phyloP scores from a whole-genome alignment of 1,284 basidiomycete species.

The Agaricales sp. region DNA sequence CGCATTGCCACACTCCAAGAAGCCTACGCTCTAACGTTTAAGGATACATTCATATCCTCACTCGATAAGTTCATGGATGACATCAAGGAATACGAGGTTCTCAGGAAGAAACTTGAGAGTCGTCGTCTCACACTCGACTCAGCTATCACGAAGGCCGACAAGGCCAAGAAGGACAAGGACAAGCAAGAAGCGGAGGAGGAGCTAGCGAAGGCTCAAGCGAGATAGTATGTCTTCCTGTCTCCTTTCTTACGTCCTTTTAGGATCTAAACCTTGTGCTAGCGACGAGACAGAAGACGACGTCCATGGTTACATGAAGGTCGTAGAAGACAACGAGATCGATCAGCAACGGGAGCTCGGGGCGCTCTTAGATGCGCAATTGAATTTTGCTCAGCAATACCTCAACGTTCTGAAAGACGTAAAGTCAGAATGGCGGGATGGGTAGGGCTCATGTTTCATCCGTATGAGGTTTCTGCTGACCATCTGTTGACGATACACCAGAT shows the following conservation, averaged over 20 bases:
- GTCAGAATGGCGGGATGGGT: constrained; percentile 56
- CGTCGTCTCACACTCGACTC: constrained; percentile 59
- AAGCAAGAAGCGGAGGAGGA: constrained; percentile 68
- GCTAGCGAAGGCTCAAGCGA: constrained; percentile 30
- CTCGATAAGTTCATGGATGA: constrained; percentile 52
- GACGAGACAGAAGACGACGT: constrained; percentile 79
- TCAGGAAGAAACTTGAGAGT: constrained; percentile 75
- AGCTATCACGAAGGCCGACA: constrained; percentile 55
- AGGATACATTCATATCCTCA: constrained; percentile 60
- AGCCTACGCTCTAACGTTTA: constrained; percentile 59
- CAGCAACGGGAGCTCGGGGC: constrained; percentile 59
- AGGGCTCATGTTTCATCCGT: constrained; percentile 16
- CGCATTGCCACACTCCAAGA: constrained; percentile 76
- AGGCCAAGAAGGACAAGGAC: constrained; percentile 61
- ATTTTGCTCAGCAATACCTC: constrained; percentile 63
- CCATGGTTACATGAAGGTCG: constrained; percentile 58
- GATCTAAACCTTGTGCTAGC: constrained; percentile 26
- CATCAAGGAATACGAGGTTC: constrained; percentile 60
- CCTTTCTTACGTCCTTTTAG: neutral
- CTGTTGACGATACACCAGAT: constrained; percentile 7
- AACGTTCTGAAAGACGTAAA: constrained; percentile 62
- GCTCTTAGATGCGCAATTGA: constrained; percentile 64
- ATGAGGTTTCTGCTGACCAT: no score
- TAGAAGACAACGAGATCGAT: constrained; percentile 67
- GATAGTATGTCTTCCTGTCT: constrained; percentile 7